A percentile compares a stretch with the other conserved stretches of the same genome.
phyloP scores from a whole-genome alignment of 257 asterid genomes.

The Jaltomata sinuosa region DNA sequence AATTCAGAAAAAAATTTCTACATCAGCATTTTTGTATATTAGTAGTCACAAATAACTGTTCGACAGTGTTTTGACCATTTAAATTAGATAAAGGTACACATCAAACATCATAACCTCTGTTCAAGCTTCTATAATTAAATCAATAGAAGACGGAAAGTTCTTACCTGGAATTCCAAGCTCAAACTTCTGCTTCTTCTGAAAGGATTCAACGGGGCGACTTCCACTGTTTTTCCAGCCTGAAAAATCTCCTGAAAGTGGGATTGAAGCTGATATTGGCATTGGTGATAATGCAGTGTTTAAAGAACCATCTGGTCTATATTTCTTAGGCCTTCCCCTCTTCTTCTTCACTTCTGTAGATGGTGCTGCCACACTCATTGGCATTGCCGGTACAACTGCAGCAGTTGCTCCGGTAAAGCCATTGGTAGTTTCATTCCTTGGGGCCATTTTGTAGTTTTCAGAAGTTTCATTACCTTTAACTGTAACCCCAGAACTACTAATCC shows the following conservation, averaged over 20 bases:
- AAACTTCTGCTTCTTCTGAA: conserved; percentile 65
- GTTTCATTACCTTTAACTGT: conserved; percentile 46
- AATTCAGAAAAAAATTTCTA: conserved; percentile 16
- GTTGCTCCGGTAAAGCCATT: conserved; percentile 38
- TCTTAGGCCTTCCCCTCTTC: conserved; percentile 91
- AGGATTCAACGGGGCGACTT: conserved; percentile 39
- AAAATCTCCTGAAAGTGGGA: conserved; percentile 78
- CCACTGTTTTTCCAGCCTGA: conserved; percentile 54
- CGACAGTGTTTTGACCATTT: not conserved
- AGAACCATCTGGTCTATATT: conserved; percentile 59
- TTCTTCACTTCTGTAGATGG: conserved; percentile 22
- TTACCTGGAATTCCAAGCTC: conserved; percentile 56
- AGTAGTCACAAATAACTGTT: not conserved
- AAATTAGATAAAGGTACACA: not conserved
- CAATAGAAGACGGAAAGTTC: not conserved
- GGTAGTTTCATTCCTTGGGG: conserved; percentile 37
- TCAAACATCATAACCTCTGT: not conserved
- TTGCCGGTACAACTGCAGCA: conserved; percentile 14
- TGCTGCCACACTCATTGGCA: conserved; percentile 13
- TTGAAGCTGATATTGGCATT: conserved; percentile 94
- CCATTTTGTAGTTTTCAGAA: conserved; percentile 52
- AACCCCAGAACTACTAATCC: conserved; percentile 37
- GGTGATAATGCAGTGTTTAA: conserved; percentile 62
- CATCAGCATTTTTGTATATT: conserved; percentile 15
- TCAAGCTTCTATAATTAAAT: not conserved